Evolutionary conservation across 164 flowering plant genomes (phyloP).

Genomic region (Aristolochia fimbriata): DNA sequence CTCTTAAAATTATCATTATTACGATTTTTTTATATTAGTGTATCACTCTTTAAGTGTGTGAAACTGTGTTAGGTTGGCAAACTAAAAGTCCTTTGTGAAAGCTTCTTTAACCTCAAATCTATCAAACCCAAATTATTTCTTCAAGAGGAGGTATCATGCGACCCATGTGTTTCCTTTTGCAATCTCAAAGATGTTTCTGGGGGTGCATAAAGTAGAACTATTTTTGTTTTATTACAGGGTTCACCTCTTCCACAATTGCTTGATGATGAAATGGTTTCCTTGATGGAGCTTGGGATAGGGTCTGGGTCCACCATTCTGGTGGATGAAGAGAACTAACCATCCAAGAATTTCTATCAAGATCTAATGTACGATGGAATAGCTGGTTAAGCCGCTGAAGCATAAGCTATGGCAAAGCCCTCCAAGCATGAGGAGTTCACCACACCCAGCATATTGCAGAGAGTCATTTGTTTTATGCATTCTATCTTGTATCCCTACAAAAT

Average conservation of each 20-base stretch:
- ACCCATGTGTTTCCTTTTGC: not conserved
- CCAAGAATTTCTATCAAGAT: too few species aligned
- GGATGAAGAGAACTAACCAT: conserved; percentile 44
- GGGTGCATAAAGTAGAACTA: not conserved
- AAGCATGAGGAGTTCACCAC: too few species aligned
- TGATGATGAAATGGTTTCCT: conserved; percentile 75
- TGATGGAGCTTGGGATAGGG: conserved; percentile 58
- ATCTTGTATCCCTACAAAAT: too few species aligned
- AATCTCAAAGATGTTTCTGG: not conserved
- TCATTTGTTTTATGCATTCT: too few species aligned
- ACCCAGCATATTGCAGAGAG: too few species aligned
- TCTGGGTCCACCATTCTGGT: conserved; percentile 61
- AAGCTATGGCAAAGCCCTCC: too few species aligned
- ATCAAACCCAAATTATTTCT: conserved; percentile 50
- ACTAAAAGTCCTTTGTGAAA: conserved; percentile 76
- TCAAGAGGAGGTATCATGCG: conserved; percentile 62
- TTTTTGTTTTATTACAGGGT: conserved; percentile 34
- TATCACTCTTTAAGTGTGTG: not conserved
- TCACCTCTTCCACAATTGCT: conserved; percentile 64
- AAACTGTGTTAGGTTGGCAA: conserved; percentile 56
- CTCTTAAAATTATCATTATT: not conserved
- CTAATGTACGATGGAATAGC: too few species aligned
- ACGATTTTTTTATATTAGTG: not conserved
- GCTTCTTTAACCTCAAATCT: conserved; percentile 77
- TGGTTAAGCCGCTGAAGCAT: too few species aligned